A percentile compares a stretch with the other conserved stretches of the same genome.
Evolutionary conservation across 2,329 filamentous ascomycete species (phyloP).

Genomic region (Talaromyces albobiverticillius): DNA sequence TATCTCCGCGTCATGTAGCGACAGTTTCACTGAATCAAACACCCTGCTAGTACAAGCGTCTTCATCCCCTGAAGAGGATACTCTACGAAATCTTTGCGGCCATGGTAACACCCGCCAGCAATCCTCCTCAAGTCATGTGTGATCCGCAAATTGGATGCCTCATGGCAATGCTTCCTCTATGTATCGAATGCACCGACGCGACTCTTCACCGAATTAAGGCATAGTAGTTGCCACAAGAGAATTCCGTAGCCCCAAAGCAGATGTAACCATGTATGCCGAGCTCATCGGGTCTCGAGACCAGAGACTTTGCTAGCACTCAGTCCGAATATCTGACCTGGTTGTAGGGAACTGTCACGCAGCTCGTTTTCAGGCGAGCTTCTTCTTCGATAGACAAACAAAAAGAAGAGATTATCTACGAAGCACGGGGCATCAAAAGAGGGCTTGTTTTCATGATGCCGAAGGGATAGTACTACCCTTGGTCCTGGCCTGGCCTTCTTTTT

Average conservation of each 20-base stretch:
- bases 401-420: slow-evolving; percentile 10
- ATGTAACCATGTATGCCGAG: neutral
- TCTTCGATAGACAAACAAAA: neutral
- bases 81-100: slow-evolving; percentile 8
- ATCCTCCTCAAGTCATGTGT: neutral
- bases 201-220: neutral
- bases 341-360: neutral
- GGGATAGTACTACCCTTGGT: neutral
- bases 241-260: neutral
- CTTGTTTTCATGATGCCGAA: slow-evolving; percentile 1
- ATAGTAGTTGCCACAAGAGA: neutral
- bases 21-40: neutral
- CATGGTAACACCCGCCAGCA: neutral
- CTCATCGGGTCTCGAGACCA: neutral
- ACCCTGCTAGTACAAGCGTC: slow-evolving; percentile 3
- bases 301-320: neutral
- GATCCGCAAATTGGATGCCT: neutral
- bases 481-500: neutral
- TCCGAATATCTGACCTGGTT: neutral
- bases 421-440: neutral
- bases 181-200: neutral
- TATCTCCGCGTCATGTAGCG: slow-evolving; percentile 1
- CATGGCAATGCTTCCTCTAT: neutral
- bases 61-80: neutral
- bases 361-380: neutral